Percentiles rank a stretch among this genome's conserved stretches.
Conservation (phyloP, 352 stramenopile genomes). For the Plasmopara viticola region DNA sequence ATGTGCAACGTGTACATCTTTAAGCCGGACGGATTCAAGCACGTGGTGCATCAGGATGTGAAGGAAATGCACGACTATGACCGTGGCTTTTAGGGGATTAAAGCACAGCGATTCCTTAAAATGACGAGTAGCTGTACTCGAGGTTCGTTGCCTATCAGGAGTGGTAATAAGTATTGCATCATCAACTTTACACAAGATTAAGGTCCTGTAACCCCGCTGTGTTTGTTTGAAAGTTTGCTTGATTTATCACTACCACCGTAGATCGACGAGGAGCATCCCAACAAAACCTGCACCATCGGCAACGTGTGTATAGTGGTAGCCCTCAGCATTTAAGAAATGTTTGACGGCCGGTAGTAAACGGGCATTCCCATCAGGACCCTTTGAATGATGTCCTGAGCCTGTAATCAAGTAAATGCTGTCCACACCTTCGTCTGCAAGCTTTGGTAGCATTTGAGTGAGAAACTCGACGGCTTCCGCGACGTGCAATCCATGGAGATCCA, state of each 20-base stretch:
- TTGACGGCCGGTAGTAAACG: constrained; percentile 72
- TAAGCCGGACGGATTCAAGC: constrained; percentile 95
- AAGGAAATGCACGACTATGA: constrained; percentile 96
- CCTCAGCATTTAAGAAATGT: constrained; percentile 66
- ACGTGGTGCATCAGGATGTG: constrained; percentile 96
- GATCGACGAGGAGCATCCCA: constrained; percentile 79
- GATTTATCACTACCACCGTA: constrained; percentile 57
- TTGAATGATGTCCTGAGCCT: constrained; percentile 79
- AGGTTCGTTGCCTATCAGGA: constrained; percentile 1
- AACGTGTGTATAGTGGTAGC: constrained; percentile 68
- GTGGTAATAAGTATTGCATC: neutral
- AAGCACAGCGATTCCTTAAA: neutral
- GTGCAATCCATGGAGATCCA: constrained; percentile 81
- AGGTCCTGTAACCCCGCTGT: neutral
- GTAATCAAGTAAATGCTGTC: constrained; percentile 77
- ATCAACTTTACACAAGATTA: no score
- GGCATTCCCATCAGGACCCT: constrained; percentile 52
- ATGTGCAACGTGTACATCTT: constrained; percentile 97
- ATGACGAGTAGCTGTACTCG: neutral
- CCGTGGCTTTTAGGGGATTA: constrained; percentile 35
- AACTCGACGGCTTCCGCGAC: constrained; percentile 77
- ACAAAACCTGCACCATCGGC: constrained; percentile 69
- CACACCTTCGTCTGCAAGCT: constrained; percentile 61
- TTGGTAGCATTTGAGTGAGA: constrained; percentile 62
- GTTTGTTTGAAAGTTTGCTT: neutral